Percentiles rank a stretch among this genome's conserved stretches.
Evolutionary conservation across 371 early-diverging fungal species (phyloP).

Genomic region (Lichtheimia corymbifera): DNA sequence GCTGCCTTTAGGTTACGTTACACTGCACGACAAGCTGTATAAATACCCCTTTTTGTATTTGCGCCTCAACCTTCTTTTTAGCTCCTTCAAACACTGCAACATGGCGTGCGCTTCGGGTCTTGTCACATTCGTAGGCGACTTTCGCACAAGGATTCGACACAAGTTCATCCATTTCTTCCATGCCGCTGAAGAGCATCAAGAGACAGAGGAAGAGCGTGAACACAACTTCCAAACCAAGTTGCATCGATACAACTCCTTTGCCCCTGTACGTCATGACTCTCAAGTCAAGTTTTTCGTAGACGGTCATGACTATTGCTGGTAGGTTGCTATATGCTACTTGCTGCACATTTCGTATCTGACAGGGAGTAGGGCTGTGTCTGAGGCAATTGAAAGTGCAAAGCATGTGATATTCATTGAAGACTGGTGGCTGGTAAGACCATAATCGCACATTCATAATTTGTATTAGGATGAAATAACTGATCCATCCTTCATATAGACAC

Average conservation of each 20-base stretch:
- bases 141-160: not conserved
- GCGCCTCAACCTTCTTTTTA: too few relatives aligned
- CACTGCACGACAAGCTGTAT: too few relatives aligned
- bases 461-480: not conserved
- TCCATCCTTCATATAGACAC: slow-evolving; percentile 29
- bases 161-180: slow-evolving; percentile 31
- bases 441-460: not conserved
- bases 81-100: too few relatives aligned
- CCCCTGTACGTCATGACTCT: slow-evolving; percentile 72
- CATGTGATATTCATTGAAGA: slow-evolving; percentile 84
- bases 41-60: too few relatives aligned
- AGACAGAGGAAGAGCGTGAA: slow-evolving; percentile 33
- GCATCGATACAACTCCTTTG: slow-evolving; percentile 83
- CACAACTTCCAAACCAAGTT: slow-evolving; percentile 29
- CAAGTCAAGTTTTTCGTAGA: slow-evolving; percentile 79
- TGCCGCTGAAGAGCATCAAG: slow-evolving; percentile 11
- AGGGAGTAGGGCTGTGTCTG: slow-evolving; percentile 65
- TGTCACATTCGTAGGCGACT: slow-evolving; percentile 1
- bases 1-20: too few relatives aligned
- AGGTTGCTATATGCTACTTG: not conserved
- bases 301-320: slow-evolving; percentile 81
- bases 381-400: slow-evolving; percentile 76
- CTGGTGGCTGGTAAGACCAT: slow-evolving; percentile 83
- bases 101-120: slow-evolving; percentile 11
- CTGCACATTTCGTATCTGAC: not conserved